phyloP scores from a whole-genome alignment of 768 basidiomycete species.

The Mycena indigotica region DNA sequence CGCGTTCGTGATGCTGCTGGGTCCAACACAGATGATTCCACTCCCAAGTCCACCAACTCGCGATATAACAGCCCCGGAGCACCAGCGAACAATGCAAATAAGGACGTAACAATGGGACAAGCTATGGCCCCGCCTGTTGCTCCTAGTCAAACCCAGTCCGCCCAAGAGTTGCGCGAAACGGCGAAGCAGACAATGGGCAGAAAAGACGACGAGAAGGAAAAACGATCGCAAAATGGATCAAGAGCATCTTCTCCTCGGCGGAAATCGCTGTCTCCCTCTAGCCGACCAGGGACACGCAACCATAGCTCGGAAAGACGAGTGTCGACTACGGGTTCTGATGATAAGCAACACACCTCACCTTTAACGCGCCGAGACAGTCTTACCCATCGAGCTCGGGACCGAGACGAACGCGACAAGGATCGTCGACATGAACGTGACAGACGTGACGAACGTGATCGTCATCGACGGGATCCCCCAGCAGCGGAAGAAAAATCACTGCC shows the following conservation, averaged over 20 bases:
- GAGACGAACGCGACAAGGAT: constrained; percentile 45
- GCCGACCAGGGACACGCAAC: constrained; percentile 68
- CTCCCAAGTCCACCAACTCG: constrained; percentile 23
- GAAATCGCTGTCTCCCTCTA: constrained; percentile 67
- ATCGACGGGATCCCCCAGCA: constrained; percentile 46
- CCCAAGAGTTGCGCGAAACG: constrained; percentile 79
- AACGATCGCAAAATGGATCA: constrained; percentile 51
- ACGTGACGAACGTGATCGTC: constrained; percentile 50
- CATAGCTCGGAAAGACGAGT: constrained; percentile 71
- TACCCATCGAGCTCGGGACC: constrained; percentile 52
- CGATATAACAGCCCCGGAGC: constrained; percentile 36
- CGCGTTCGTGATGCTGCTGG: constrained; percentile 16
- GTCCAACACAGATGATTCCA: constrained; percentile 30
- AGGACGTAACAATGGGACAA: constrained; percentile 35
- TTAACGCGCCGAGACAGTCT: constrained; percentile 51
- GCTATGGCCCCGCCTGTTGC: constrained; percentile 79
- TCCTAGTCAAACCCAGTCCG: constrained; percentile 77
- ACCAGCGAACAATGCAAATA: constrained; percentile 41
- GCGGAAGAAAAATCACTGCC: constrained; percentile 60
- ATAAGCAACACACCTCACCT: constrained; percentile 45
- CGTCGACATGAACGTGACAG: constrained; percentile 42
- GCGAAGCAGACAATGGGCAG: constrained; percentile 66
- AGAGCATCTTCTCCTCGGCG: constrained; percentile 59
- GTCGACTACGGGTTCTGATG: constrained; percentile 55
- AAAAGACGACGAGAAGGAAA: constrained; percentile 47